Conservation (phyloP, 2,329 filamentous ascomycete genomes). For the Claviceps digitariae region DNA sequence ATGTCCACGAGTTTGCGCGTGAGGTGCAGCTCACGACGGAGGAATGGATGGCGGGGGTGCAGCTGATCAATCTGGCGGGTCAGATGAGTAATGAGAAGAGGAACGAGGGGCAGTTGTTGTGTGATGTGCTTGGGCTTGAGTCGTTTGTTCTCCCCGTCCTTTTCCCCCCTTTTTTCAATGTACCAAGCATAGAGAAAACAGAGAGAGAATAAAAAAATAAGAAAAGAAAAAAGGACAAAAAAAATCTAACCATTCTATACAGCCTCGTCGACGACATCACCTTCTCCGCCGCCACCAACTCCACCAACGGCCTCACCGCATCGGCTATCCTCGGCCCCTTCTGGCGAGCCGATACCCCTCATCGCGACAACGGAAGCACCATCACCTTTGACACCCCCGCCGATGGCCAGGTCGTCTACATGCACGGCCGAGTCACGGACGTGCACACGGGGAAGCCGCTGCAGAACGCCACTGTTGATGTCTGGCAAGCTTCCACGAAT, state of each 20-base stretch:
- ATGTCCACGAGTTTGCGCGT: slow-evolving; percentile 70
- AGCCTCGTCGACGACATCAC: slow-evolving; percentile 70
- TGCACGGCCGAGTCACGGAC: slow-evolving; percentile 48
- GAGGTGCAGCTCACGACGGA: slow-evolving; percentile 69
- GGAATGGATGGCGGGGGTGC: slow-evolving; percentile 63
- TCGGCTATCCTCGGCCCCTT: slow-evolving; percentile 78
- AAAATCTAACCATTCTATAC: not conserved
- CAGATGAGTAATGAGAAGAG: slow-evolving; percentile 54
- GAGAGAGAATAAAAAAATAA: not conserved
- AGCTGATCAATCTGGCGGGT: slow-evolving; percentile 45
- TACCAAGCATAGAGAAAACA: too few relatives aligned
- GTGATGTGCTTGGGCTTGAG: slow-evolving; percentile 62
- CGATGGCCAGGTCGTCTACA: slow-evolving; percentile 40
- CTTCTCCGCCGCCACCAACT: slow-evolving; percentile 39
- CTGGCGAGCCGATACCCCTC: slow-evolving; percentile 61
- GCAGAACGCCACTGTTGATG: slow-evolving; percentile 52
- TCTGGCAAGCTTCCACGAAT: slow-evolving; percentile 72
- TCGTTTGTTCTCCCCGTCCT: slow-evolving; percentile 20
- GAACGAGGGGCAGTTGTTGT: slow-evolving; percentile 62
- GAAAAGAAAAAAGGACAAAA: not conserved
- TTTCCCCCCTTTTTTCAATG: not conserved
- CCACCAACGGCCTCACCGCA: slow-evolving; percentile 42
- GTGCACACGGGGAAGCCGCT: slow-evolving; percentile 51
- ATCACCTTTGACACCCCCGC: slow-evolving; percentile 43
- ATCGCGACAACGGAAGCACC: slow-evolving; percentile 52